Evolutionary conservation across 352 stramenopile species (phyloP), one percentile per base, ranked within the genome.

Genomic region (Phytophthora idaei): DNA sequence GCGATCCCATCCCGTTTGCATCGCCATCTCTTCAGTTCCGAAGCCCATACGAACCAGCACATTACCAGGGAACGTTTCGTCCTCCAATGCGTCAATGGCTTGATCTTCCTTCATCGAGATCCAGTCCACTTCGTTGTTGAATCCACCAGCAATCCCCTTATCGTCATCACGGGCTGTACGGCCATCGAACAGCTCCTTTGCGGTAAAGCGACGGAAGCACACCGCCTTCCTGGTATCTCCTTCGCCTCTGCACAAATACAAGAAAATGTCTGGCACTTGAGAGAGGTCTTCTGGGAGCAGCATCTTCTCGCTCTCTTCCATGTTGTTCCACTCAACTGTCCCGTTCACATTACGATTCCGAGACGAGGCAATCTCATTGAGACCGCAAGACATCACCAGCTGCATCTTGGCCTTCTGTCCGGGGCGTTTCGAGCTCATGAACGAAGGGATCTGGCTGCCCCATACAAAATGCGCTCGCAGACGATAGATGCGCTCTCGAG

Each of bases 211-310:
- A 31, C 81, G 81, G 67, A 86, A 97, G 45, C 83, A 95, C 27
- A 97, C 72, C 0, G 74, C 71, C n/a, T 80, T 82, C 1, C 84
- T 71, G 7, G 71, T 82, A 29, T 87, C 81, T 15, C 81, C 80
- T 42, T 92, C 81, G 48, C 85, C 84, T 47, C 77, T 78, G 68
- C 84, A 91, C 31, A 97, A 58, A 55, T 97, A 95, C 57, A 97
- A 65, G 59, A 97, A 97, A 48, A 97, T 80, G 45, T 97, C 90
- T 3, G 90, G 90, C 9, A 97, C 85, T 64, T 96, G 85, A 0
- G 71, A 74, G 8, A 92, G 46, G 21, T 93, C 80, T 59, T 91
- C 80, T 4, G 82, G 80, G 1, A 95, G 65, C 25, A 90, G 51
- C 69, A 94, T 89, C 44, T 87, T 89, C 41, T 94, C 85, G 31